These are phyloP conservation scores for Saccharomyces cerevisiae DNA, from an alignment of 805 yeast species.

Conservation along the genomic window DNA sequence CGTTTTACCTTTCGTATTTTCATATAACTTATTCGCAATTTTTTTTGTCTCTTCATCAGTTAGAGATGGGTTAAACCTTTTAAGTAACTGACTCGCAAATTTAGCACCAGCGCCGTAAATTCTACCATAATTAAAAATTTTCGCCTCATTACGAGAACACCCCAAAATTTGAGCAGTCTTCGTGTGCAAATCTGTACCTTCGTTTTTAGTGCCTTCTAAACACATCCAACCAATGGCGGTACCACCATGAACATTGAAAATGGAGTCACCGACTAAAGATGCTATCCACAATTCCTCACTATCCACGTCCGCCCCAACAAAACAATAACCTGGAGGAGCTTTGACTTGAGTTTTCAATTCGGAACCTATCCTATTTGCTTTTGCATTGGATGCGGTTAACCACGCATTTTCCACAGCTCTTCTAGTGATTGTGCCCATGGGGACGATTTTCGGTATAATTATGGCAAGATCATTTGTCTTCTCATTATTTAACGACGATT, in stretches of 20 bases:
- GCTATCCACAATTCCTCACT: constrained; percentile 99
- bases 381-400: constrained; percentile 96
- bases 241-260: constrained; percentile 84
- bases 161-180: constrained; percentile 87
- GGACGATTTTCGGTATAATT: constrained; percentile 72
- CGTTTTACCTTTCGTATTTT: constrained; percentile 71
- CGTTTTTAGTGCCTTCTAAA: constrained; percentile 84
- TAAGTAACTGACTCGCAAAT: constrained; percentile 77
- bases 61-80: constrained; percentile 70
- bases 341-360: constrained; percentile 79
- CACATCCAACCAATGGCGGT: constrained; percentile 99
- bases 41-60: constrained; percentile 56
- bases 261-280: constrained; percentile 85
- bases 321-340: constrained; percentile 83
- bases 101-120: constrained; percentile 95
- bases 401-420: constrained; percentile 96
- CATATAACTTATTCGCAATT: constrained; percentile 61
- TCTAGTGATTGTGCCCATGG: constrained; percentile 96
- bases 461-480: constrained; percentile 43
- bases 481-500: background rate
- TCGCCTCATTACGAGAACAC: constrained; percentile 85
- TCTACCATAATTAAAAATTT: constrained; percentile 91
- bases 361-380: constrained; percentile 76
- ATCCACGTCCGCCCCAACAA: constrained; percentile 98
- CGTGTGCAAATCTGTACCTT: constrained; percentile 91